phyloP scores from a whole-genome alignment of 129 eudicot species.

The Chrysanthemum lavandulifolium region DNA sequence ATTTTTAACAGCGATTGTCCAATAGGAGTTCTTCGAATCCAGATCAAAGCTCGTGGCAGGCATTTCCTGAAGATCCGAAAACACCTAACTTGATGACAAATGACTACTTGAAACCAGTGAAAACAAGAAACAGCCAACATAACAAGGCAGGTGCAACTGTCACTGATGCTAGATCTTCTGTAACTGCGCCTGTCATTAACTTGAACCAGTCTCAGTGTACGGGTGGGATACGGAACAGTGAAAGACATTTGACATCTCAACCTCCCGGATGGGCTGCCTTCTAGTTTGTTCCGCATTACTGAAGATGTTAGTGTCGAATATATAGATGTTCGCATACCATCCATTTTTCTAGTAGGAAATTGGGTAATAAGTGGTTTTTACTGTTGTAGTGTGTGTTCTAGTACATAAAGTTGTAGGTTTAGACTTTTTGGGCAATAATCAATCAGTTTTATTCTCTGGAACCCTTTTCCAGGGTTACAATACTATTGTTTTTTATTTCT shows the following conservation, averaged over 20 bases:
- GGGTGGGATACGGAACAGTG: constrained; percentile 6
- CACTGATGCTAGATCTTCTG: background rate
- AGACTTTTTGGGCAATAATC: background rate
- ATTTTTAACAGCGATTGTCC: constrained; percentile 44
- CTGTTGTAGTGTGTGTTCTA: background rate
- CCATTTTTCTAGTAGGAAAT: background rate
- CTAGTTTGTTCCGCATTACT: background rate
- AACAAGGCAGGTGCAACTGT: constrained; percentile 30
- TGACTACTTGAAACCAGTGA: constrained; percentile 44
- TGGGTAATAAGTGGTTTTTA: background rate
- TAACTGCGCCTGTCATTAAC: constrained; percentile 2
- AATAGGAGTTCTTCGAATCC: constrained; percentile 46
- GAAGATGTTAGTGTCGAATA: constrained; percentile 5
- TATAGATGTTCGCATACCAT: background rate
- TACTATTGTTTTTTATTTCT: too few species aligned
- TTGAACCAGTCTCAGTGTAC: constrained; percentile 2
- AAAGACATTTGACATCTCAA: constrained; percentile 17
- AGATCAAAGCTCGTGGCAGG: constrained; percentile 66
- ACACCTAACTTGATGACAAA: constrained; percentile 1
- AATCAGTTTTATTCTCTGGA: background rate
- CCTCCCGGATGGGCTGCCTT: constrained; percentile 22
- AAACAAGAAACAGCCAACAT: constrained; percentile 49
- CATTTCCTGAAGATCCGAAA: constrained; percentile 49
- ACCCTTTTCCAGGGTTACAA: too few species aligned
- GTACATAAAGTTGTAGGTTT: background rate